Evolutionary conservation across 305 asterid species (phyloP).

Genomic region (Solanum chacoense): DNA sequence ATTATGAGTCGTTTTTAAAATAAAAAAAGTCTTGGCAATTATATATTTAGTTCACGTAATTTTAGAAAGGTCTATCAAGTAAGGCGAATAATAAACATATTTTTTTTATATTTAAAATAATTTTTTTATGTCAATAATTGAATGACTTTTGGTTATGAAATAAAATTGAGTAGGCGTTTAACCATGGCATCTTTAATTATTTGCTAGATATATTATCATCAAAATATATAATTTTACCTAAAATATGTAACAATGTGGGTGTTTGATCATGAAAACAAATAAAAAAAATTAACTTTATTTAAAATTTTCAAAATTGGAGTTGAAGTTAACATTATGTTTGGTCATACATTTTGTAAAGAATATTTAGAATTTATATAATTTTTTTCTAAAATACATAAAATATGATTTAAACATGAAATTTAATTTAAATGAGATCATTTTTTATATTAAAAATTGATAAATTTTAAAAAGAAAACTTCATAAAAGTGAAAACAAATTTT

Average conservation of each 20-base stretch:
- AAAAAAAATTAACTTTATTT: background rate
- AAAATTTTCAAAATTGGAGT: background rate
- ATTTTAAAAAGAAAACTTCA: background rate
- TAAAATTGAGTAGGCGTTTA: background rate
- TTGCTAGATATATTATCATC: background rate
- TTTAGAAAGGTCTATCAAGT: background rate
- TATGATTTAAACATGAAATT: too few relatives aligned
- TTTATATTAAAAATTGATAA: background rate
- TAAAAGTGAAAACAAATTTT: background rate
- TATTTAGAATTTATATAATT: too few relatives aligned
- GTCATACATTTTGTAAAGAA: too few relatives aligned
- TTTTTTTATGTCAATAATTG: rapidly evolving
- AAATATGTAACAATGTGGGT: background rate
- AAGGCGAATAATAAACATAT: rapidly evolving
- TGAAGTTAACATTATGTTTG: background rate
- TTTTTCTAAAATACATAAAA: too few relatives aligned
- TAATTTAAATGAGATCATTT: too few relatives aligned
- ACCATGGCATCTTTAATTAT: background rate
- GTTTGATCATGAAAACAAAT: background rate
- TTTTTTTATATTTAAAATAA: background rate
- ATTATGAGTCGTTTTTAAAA: background rate
- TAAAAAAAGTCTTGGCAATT: rapidly evolving
- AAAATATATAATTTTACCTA: too few relatives aligned
- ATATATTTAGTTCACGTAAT: background rate
- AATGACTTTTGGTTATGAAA: background rate